phyloP scores from a whole-genome alignment of 129 eudicot species.

The Arctium minus region DNA sequence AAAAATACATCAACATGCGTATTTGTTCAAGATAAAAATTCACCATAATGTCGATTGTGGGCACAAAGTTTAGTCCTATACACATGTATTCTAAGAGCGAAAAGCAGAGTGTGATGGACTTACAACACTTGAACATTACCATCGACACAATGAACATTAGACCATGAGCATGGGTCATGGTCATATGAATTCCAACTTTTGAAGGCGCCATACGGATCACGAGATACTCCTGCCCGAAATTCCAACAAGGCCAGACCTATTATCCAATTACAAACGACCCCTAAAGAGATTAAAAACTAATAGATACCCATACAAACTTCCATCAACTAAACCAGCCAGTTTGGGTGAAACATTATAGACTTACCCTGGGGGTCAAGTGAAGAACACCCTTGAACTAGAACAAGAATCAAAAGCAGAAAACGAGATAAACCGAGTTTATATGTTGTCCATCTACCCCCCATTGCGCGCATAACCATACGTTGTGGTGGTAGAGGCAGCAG shows the following conservation, averaged over 20 bases:
- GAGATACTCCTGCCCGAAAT: constrained; percentile 49
- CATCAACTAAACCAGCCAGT: neutral
- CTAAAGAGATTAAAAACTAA: neutral
- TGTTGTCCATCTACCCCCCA: constrained; percentile 74
- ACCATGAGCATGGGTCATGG: constrained; percentile 72
- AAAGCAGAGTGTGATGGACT: constrained; percentile 39
- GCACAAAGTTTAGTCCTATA: neutral
- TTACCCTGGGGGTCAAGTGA: constrained; percentile 75
- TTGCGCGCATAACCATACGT: constrained; percentile 38
- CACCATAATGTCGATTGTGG: neutral
- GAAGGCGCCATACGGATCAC: constrained; percentile 61
- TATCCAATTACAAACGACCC: constrained; percentile 9
- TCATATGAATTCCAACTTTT: constrained; percentile 68
- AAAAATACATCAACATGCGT: neutral
- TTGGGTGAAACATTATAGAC: neutral
- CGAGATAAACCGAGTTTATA: constrained; percentile 40
- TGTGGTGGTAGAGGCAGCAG: constrained; percentile 49
- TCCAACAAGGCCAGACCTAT: constrained; percentile 67
- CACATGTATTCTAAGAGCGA: neutral
- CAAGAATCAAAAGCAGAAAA: constrained; percentile 42
- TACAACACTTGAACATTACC: constrained; percentile 79
- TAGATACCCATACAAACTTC: neutral
- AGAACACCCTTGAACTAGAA: constrained; percentile 37
- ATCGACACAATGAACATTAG: constrained; percentile 72
- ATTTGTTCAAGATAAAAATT: neutral